These are phyloP conservation scores for Larix kaempferi DNA, from an alignment of 75 land plant genomes.

Conservation along the genomic window DNA sequence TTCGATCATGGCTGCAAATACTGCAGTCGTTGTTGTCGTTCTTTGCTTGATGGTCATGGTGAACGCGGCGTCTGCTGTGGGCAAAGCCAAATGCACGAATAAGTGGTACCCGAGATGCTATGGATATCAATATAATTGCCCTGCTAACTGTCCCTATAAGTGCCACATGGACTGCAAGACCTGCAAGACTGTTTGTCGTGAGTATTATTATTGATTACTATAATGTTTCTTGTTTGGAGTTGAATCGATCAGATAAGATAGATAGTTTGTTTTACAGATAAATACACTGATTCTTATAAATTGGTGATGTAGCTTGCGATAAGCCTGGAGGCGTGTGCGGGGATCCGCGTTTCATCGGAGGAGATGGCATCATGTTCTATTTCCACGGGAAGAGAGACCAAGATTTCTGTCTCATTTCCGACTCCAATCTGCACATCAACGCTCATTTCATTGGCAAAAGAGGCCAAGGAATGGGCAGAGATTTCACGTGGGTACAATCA, in stretches of 20 bases:
- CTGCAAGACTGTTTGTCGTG: slow-evolving; percentile 23
- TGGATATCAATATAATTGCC: slow-evolving; percentile 12
- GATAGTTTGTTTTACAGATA: too few species aligned
- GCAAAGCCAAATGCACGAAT: slow-evolving; percentile 4
- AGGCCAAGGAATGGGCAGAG: neutral
- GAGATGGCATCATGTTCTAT: slow-evolving; percentile 37
- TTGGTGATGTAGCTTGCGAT: slow-evolving; percentile 19
- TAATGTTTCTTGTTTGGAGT: too few species aligned
- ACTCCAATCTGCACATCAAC: slow-evolving; percentile 41
- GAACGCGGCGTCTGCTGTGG: neutral
- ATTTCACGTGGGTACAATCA: slow-evolving; percentile 40
- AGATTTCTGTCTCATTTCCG: slow-evolving; percentile 48
- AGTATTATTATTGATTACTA: neutral
- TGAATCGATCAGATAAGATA: too few species aligned
- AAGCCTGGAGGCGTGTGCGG: slow-evolving; percentile 34
- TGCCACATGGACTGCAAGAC: slow-evolving; percentile 21
- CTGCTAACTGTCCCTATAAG: slow-evolving; percentile 10
- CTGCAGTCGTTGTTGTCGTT: too few species aligned
- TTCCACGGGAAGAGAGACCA: slow-evolving; percentile 55
- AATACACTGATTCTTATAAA: too few species aligned
- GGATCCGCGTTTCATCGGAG: slow-evolving; percentile 42
- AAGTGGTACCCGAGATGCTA: slow-evolving; percentile 11
- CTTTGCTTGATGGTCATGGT: neutral
- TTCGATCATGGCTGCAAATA: too few species aligned
- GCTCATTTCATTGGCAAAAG: slow-evolving; percentile 37